Base-by-base conservation (phyloP, 2,329 filamentous ascomycete genomes). In the Daldinia eschscholtzii region DNA sequence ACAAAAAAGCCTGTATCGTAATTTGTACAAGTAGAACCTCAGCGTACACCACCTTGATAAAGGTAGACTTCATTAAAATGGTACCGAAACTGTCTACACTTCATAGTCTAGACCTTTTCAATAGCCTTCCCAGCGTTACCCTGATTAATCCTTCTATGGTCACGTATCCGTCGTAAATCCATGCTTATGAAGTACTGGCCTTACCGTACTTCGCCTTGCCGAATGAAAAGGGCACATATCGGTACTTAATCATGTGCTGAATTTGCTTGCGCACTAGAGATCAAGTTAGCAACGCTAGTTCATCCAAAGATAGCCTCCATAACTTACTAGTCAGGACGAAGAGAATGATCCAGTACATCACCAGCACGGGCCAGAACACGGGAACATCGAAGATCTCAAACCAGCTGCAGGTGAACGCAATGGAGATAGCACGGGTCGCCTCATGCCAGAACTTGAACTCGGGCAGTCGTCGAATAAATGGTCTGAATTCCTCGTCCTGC, bases 381-480 rank as follows among this genome's bases (percentile, higher is more conserved):
- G 96, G 96, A 73, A 99, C 89, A 82, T 99, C 93, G 83, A 98
- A 99, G 79, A 98, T 86, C 78, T 92, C 87, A 81, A 97, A 97
- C 92, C 93, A 98, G 75, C 90, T 93, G 88, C 94, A 98, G 71
- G 91, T 73, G 80, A 98, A 97, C 41, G 88, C 90, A 77, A 98
- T 93, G 73, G 85, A 79, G 76, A 98, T 88, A 62, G 95, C 95
- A 78, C 94, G 89, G 64, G 95, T 98, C 61, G 95, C 94, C 77
- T 93, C 92, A 84, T 98, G 93, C 96, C 96, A 99, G 86, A 99
- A 99, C 88, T 99, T 99, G 88, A 99, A 99, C 83, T 99, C 96
- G 63, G 96, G 96, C 26, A 99, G 89, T 68, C 96, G 89, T 78
- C 96, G 90, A 80, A 99, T 98, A 79, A 99, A 99, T 3, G 96